Percentiles rank a stretch among this genome's conserved stretches.
These are phyloP conservation scores for Miscanthus sacchariflorus DNA, from an alignment of 202 grass and related monocot species.

Conservation along the genomic window DNA sequence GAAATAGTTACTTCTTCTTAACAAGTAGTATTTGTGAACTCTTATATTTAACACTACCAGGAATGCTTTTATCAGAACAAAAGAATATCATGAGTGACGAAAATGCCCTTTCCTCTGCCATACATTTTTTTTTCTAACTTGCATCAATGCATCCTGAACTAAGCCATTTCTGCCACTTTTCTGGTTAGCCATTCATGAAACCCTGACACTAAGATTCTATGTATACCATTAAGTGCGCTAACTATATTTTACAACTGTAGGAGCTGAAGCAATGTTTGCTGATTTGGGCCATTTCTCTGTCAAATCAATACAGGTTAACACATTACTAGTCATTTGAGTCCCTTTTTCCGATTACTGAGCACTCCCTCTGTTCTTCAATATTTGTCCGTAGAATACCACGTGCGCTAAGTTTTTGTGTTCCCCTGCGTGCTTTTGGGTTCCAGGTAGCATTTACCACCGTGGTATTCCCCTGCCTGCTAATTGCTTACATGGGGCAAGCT, in stretches of 20 bases:
- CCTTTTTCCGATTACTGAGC: not conserved
- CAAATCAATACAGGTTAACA: conserved; percentile 93
- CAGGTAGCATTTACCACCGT: conserved; percentile 92
- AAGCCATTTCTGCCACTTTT: not conserved
- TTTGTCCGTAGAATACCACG: not conserved
- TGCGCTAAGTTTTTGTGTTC: not conserved
- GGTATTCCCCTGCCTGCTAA: conserved; percentile 91
- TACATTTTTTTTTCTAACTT: not conserved
- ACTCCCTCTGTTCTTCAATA: not conserved
- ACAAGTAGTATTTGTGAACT: conserved; percentile 12
- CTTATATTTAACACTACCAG: conserved; percentile 3
- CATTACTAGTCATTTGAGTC: not conserved
- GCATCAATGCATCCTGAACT: not conserved
- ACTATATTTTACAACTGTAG: conserved; percentile 58
- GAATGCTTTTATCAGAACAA: not conserved
- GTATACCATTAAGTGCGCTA: conserved; percentile 6
- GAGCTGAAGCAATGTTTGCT: conserved; percentile 99
- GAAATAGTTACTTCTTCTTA: not conserved
- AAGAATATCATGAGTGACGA: conserved; percentile 24
- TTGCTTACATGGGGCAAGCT: conserved; percentile 99
- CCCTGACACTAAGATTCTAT: conserved; percentile 19
- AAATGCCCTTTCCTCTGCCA: not conserved
- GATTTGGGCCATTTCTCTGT: conserved; percentile 99
- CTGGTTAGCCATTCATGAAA: not conserved
- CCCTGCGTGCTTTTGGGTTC: conserved; percentile 22